Conservation (phyloP, 345 rosid species). For the Chamaenerion angustifolium region DNA sequence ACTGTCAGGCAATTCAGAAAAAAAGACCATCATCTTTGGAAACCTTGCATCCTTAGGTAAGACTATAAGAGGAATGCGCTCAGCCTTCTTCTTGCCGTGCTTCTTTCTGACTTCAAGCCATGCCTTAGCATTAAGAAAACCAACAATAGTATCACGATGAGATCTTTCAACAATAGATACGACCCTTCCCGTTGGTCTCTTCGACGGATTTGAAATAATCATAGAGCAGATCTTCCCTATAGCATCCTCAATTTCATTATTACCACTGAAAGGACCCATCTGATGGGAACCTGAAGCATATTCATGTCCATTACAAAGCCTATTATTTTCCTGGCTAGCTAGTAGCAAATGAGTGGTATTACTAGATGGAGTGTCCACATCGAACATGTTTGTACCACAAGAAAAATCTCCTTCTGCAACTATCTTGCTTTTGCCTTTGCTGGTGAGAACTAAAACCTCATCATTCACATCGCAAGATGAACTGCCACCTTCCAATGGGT, state of each 20-base stretch:
- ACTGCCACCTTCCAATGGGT: constrained; percentile 18
- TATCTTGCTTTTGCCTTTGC: constrained; percentile 22
- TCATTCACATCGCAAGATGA: constrained; percentile 12
- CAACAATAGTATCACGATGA: constrained; percentile 52
- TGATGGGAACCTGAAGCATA: constrained; percentile 15
- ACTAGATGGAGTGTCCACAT: constrained; percentile 13
- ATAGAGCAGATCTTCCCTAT: constrained; percentile 36
- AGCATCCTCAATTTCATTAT: constrained; percentile 26
- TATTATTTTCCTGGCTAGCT: constrained; percentile 9
- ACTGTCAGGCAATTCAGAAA: constrained; percentile 39
- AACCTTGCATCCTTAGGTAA: constrained; percentile 54
- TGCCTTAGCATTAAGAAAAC: constrained; percentile 57
- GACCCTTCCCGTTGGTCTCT: constrained; percentile 79
- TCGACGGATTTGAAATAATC: constrained; percentile 41
- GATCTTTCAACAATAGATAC: constrained; percentile 58
- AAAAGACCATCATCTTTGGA: constrained; percentile 52
- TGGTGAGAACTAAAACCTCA: constrained; percentile 11
- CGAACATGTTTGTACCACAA: constrained; percentile 9
- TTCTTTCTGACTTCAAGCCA: constrained; percentile 35
- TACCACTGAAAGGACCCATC: constrained; percentile 11
- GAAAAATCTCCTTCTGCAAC: constrained; percentile 10
- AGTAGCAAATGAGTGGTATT: constrained; percentile 12
- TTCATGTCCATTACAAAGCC: constrained; percentile 13
- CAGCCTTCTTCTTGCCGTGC: constrained; percentile 24
- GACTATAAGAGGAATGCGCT: constrained; percentile 29